Evolutionary conservation across 768 basidiomycete genomes (phyloP).

Genomic region (Kwoniella shandongensis): DNA sequence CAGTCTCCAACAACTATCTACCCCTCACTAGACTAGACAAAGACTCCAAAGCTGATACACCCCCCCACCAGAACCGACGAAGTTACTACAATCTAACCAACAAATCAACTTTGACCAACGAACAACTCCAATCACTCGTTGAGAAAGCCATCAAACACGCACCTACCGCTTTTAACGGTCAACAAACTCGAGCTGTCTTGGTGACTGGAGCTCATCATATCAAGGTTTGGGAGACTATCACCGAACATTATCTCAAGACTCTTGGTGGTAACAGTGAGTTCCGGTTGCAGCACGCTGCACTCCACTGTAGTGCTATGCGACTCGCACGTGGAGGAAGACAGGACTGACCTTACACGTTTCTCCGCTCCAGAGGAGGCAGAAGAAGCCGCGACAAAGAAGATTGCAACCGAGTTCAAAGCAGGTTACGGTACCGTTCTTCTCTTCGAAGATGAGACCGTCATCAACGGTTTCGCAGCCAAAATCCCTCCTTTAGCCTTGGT

Average conservation of each 20-base stretch:
- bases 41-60: neutral
- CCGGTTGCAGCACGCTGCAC: too few species aligned
- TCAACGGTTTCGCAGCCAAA: slow-evolving; percentile 39
- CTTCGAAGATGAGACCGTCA: slow-evolving; percentile 53
- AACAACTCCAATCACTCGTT: slow-evolving; percentile 49
- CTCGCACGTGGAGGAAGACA: too few species aligned
- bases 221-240: slow-evolving; percentile 46
- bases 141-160: slow-evolving; percentile 50
- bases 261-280: slow-evolving; percentile 3
- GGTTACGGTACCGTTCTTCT: slow-evolving; percentile 54
- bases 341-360: neutral
- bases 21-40: neutral
- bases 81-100: slow-evolving; percentile 50
- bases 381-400: slow-evolving; percentile 28
- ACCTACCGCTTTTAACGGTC: slow-evolving; percentile 54
- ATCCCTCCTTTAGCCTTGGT: slow-evolving; percentile 39
- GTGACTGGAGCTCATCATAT: slow-evolving; percentile 47
- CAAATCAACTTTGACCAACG: slow-evolving; percentile 44
- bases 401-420: slow-evolving; percentile 37
- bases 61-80: slow-evolving; percentile 41
- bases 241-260: slow-evolving; percentile 9
- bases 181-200: slow-evolving; percentile 51
- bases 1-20: too few species aligned
- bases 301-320: too few species aligned
- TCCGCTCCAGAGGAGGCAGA: slow-evolving; percentile 30